Percentiles rank a stretch among this genome's conserved stretches.
These are phyloP conservation scores for Entamoeba dispar DNA, from an alignment of 208 protist genomes.

Conservation along the genomic window DNA sequence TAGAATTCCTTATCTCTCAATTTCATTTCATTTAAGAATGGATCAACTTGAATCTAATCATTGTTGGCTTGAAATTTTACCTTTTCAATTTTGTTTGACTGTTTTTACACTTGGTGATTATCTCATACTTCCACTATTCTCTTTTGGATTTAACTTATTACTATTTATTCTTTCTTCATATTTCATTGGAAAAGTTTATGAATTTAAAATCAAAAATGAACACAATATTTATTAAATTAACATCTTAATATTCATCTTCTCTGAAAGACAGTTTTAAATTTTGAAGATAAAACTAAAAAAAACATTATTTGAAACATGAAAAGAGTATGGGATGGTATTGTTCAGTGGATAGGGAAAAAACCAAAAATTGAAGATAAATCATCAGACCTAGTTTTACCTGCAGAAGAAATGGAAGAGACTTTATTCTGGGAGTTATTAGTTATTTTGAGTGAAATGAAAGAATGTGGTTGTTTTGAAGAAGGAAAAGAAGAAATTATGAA, in stretches of 20 bases:
- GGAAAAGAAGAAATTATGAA: neutral
- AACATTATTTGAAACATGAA: neutral
- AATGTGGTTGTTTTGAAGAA: no score
- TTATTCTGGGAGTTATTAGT: neutral
- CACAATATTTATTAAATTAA: no score
- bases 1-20: neutral
- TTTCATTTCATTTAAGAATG: neutral
- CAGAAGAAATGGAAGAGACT: neutral
- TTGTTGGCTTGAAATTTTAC: neutral
- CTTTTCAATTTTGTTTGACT: neutral
- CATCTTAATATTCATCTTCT: no score
- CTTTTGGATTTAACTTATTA: neutral
- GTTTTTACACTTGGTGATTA: neutral
- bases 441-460: neutral
- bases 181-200: neutral
- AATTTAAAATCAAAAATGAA: no score
- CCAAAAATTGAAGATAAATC: neutral
- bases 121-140: neutral
- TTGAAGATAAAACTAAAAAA: neutral
- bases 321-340: neutral
- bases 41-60: neutral
- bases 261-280: no score
- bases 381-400: neutral
- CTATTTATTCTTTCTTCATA: neutral
- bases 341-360: neutral